phyloP scores from a whole-genome alignment of 2,329 filamentous ascomycete species.

The Akanthomyces uredinophilus region DNA sequence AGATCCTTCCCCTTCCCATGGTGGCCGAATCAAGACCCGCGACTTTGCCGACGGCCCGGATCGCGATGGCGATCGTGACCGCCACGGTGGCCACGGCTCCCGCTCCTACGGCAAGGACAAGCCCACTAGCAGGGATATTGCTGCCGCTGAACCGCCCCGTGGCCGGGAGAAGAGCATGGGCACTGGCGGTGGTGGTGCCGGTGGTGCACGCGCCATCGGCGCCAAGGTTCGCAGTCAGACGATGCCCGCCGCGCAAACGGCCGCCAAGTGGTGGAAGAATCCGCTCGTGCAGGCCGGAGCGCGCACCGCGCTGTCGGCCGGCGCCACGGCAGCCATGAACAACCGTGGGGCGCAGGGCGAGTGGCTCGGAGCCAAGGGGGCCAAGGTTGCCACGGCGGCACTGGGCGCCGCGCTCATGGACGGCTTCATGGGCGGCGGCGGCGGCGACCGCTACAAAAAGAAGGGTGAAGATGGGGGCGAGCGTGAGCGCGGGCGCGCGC shows the following conservation, averaged over 20 bases:
- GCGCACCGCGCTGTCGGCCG: constrained; percentile 42
- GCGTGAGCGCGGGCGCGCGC: constrained; percentile 1
- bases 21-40: not conserved
- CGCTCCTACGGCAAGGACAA: not conserved
- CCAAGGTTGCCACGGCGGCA: constrained; percentile 44
- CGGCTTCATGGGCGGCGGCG: constrained; percentile 33
- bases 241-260: constrained; percentile 28
- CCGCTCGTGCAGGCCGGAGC: constrained; percentile 37
- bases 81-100: not conserved
- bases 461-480: constrained; percentile 23
- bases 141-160: not conserved
- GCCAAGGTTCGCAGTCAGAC: constrained; percentile 26
- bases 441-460: constrained; percentile 7
- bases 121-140: constrained; percentile 10
- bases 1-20: constrained; percentile 1
- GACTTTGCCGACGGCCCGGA: not conserved
- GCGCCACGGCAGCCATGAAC: constrained; percentile 43
- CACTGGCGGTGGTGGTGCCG: constrained; percentile 14
- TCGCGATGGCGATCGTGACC: constrained; percentile 1
- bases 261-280: constrained; percentile 33
- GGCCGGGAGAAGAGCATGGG: constrained; percentile 17
- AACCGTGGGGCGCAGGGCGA: constrained; percentile 39
- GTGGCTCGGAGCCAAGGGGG: constrained; percentile 45
- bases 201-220: not conserved
- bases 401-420: constrained; percentile 45